Base-by-base conservation (phyloP, 139 green algal species). In the Marvania coccoides region DNA sequence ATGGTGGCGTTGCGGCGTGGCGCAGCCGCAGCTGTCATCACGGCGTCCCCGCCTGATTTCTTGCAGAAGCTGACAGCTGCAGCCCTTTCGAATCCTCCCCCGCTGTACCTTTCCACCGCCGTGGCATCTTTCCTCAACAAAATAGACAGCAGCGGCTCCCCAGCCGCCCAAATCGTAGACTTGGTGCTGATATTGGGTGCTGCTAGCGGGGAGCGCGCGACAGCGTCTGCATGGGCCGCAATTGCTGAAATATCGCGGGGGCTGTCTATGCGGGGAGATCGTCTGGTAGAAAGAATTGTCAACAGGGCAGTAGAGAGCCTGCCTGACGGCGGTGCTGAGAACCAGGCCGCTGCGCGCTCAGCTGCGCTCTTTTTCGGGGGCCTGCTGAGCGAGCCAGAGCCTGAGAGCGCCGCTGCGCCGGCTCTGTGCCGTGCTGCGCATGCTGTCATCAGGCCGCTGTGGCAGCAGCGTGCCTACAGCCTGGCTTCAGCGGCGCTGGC, bases 381-480 rank as follows among this genome's bases (percentile, higher is more conserved):
- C n/a, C n/a, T n/a, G n/a, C n/a, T n/a, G n/a, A n/a, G n/a, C n/a
- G n/a, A n/a, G n/a, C n/a, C n/a, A n/a, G n/a, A n/a, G n/a, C n/a
- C n/a, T n/a, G n/a, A n/a, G n/a, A n/a, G n/a, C 42, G 19, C 19
- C 19, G 42, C 42, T 51, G 19, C 42, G 42, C 19, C 42, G 19
- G 42, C 10, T 10, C 55, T 75, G 15, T 13, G n/a, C 24, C 58
- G 15, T 28, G 54, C 35, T 26, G 23, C 28, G n/a, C 54, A 72
- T 53, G 69, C 62, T 2, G n/a, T 58, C 2, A 30, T 7, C 34
- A 51, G 28, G 64, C 62, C 62, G 35, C 47, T 76, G 35, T 76
- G 69, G 69, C 63, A 74, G 64, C 69, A 76, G 64, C 69, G 69
- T 5, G 30, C 35, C 6, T 74, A 53, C 69, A 76, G 47, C 0